Evolutionary conservation across 1,139 yeast species (phyloP).

Genomic region (Debaryomyces coudertii): DNA sequence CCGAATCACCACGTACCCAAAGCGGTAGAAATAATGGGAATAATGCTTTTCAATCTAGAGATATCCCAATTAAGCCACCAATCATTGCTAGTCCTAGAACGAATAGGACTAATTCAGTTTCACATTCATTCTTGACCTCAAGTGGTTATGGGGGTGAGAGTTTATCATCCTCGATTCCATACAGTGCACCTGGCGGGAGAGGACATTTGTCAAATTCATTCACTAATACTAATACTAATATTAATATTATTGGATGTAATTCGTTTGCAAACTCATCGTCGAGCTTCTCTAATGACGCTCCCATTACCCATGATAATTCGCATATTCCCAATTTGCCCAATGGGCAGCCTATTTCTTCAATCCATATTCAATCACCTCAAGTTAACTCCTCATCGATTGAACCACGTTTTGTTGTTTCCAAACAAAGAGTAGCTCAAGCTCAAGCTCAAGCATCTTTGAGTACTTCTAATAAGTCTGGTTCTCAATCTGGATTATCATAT

Average conservation of each 20-base stretch:
- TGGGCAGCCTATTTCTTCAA: constrained; percentile 61
- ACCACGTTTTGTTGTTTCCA: constrained; percentile 72
- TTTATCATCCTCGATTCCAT: constrained; percentile 67
- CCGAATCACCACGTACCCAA: constrained; percentile 20
- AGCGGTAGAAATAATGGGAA: neutral
- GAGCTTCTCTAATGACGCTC: constrained; percentile 11
- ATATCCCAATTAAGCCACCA: constrained; percentile 32
- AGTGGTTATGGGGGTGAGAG: constrained; percentile 47
- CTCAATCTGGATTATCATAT: constrained; percentile 55
- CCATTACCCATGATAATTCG: constrained; percentile 17
- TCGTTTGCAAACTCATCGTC: constrained; percentile 7
- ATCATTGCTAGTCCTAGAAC: constrained; percentile 42
- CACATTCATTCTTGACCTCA: constrained; percentile 42
- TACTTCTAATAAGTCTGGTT: constrained; percentile 40
- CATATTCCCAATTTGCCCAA: constrained; percentile 52
- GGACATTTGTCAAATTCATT: constrained; percentile 21
- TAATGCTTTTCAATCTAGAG: constrained; percentile 15
- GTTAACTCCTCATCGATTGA: constrained; percentile 60
- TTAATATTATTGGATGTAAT: neutral
- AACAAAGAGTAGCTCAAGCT: constrained; percentile 68
- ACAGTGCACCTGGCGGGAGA: constrained; percentile 70
- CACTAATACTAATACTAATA: constrained; percentile 9
- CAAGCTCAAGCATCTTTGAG: constrained; percentile 41
- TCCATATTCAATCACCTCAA: constrained; percentile 70
- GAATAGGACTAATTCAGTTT: constrained; percentile 46